Base-by-base conservation (phyloP, 2,329 filamentous ascomycete species). In the Scedosporium apiospermum region DNA sequence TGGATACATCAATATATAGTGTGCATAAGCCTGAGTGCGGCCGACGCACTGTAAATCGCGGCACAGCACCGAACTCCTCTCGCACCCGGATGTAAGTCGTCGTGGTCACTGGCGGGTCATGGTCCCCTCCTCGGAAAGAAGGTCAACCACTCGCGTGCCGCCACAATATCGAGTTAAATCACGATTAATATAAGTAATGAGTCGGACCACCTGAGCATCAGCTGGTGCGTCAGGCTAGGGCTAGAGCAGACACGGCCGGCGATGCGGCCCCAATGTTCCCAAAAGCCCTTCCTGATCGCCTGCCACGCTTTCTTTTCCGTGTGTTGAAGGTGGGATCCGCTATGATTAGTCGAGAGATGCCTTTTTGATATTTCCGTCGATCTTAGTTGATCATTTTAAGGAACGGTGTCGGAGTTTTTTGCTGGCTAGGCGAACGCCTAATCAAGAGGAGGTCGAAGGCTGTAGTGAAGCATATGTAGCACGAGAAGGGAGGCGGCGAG, bases 101-200 rank as follows among this genome's bases (percentile, higher is more conserved):
- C 51, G 51, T 14, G 51, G 23, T 27, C 51, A 30, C 34, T 38
- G 34, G 34, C 34, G 34, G 34, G 10, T 12, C 34, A 38, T 38
- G 34, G 34, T 3, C 34, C 6, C 10, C 34, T 38, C 10, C 10
- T 38, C 12, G 23, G 21, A 55, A 16, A 34, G 27, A 26, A 18
- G 27, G 55, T 9, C 14, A 21, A 38, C 34, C 55, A 58, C 51
- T 58, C 55, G 23, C 27, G n/a, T 55, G 59, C 46, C 46, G 46
- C 46, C 18, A 30, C 59, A 61, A 61, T 61, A 61, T 61, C 12
- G 46, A 55, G 51, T 27, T 53, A 55, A 41, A 18, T 42, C 16
- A 9, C 3, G 21, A 55, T 61, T 61, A 61, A 61, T 61, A 53
- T 61, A 14, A 41, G 30, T 18, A 27, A 46, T 26, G 59, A 44